A percentile compares a stretch with the other conserved stretches of the same genome.
Conservation (phyloP, 2,329 filamentous ascomycete genomes). For the Alternaria gansuensis region DNA sequence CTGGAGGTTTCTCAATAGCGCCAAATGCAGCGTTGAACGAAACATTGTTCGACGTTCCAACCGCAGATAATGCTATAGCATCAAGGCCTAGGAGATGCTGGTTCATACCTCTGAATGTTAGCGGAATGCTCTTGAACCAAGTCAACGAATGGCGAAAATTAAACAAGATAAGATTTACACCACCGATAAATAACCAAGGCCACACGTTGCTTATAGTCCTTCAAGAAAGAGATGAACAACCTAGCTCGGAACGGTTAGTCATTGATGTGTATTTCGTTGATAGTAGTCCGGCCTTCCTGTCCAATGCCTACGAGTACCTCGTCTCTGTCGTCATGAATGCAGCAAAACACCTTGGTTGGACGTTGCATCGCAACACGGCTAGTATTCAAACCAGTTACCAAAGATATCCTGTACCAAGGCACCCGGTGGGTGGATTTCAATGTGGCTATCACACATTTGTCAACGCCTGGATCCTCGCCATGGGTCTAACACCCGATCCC, state of each 20-base stretch:
- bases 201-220: neutral
- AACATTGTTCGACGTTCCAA: neutral
- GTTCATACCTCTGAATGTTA: conserved; percentile 17
- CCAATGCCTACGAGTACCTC: neutral
- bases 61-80: neutral
- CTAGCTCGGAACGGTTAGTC: neutral
- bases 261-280: neutral
- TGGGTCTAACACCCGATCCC: conserved; percentile 29
- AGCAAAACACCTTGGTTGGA: neutral
- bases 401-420: neutral
- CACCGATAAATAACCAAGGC: neutral
- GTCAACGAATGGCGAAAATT: neutral
- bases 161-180: neutral
- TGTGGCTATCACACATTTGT: conserved; percentile 32
- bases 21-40: neutral
- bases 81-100: conserved; percentile 22
- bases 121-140: neutral
- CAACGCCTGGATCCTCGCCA: conserved; percentile 41
- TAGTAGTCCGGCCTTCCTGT: neutral
- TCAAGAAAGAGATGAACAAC: neutral
- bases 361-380: neutral
- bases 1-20: conserved; percentile 21
- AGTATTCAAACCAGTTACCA: neutral
- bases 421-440: neutral
- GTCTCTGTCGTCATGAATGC: neutral